Evolutionary conservation across 805 yeast species (phyloP), one percentile per base, ranked within the genome.

Genomic region (Cephaloascus fragrans): DNA sequence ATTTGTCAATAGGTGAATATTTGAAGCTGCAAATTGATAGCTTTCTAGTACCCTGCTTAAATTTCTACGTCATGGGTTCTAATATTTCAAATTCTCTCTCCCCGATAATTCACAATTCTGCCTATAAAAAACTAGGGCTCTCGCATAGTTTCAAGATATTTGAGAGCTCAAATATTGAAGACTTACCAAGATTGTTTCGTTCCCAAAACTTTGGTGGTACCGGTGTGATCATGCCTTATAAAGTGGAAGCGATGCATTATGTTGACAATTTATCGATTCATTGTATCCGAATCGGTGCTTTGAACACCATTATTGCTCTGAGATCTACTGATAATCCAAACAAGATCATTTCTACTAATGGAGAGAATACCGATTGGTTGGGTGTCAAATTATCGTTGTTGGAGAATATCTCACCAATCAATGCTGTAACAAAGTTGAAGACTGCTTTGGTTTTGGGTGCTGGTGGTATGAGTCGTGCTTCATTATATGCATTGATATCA

Each of bases 361-460:
- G 50, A 5, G 47, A 47, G 26, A 48, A 48, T 39, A 47, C 49
- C 19, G 50, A 47, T 38, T 48, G 52, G 50, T 35, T 45, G 17
- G 50, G 46, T 18, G 38, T 48, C 15, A 36, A 43, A 16, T 19
- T 37, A 10, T 36, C 40, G 4, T 33, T 44, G 26, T 23, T 29
- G 19, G 41, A 39, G 14, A 41, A 42, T 26, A 32, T 40, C n/a
- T 43, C 50, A 3, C 49, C 52, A 4, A 46, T 48, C 19, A 48
- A 48, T 38, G 43, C 44, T 14, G 49, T 43, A 4, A 43, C 44
- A 20, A 23, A 36, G 17, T 32, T 38, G n/a, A 45, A 44, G 28
- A 36, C 44, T 14, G 50, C 49, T 8, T 37, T 48, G 34, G 47
- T 48, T 0, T 20, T 48, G 5, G 52, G 52, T 8, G 47, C 49